phyloP scores from a whole-genome alignment of 116 monocot genomes.

The Papilionanthe hybrid region DNA sequence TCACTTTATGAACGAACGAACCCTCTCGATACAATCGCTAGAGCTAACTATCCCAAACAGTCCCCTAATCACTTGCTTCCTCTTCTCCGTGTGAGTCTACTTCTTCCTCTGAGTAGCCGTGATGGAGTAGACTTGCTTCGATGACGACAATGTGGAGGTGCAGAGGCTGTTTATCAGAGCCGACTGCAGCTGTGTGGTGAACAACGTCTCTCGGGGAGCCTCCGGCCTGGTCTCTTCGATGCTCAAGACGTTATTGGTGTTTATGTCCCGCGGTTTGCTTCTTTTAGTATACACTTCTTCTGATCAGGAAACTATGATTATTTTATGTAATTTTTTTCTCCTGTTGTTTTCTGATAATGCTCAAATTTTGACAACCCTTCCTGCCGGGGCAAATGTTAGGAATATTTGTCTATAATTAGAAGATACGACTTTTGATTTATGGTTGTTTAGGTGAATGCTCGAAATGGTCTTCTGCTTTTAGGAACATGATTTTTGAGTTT shows the following conservation, averaged over 20 bases:
- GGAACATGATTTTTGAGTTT: no score
- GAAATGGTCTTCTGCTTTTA: no score
- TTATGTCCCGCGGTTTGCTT: slow-evolving; percentile 63
- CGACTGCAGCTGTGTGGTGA: slow-evolving; percentile 87
- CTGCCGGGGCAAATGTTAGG: background rate
- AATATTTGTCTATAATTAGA: background rate
- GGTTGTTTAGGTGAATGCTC: no score
- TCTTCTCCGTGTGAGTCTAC: background rate
- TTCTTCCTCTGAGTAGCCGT: background rate
- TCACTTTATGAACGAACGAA: no score
- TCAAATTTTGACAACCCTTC: slow-evolving; percentile 82
- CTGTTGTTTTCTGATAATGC: slow-evolving; percentile 39
- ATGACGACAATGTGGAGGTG: slow-evolving; percentile 19
- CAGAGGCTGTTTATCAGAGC: slow-evolving; percentile 74
- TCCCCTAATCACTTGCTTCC: background rate
- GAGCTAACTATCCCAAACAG: no score
- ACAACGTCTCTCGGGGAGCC: slow-evolving; percentile 93
- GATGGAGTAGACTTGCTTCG: background rate
- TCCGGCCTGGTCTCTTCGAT: slow-evolving; percentile 80
- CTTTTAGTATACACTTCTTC: background rate
- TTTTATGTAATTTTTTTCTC: background rate
- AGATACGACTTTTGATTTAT: background rate
- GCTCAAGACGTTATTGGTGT: slow-evolving; percentile 86
- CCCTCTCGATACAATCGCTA: no score
- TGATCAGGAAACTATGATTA: background rate